Base-by-base conservation (phyloP, 352 stramenopile genomes). In the Phytophthora rubi region DNA sequence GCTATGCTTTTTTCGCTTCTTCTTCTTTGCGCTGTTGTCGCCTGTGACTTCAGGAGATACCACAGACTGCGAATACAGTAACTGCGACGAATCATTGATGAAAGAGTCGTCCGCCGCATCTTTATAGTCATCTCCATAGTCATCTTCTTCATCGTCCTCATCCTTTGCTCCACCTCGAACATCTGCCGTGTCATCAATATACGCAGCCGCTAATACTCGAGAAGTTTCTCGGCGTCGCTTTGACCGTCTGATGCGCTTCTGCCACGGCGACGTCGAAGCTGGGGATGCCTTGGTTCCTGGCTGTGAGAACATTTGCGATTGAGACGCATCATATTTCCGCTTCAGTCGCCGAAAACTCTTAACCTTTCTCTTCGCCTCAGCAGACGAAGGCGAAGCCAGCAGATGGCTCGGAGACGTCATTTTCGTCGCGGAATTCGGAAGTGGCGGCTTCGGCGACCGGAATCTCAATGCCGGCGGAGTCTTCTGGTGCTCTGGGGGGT, bases 71-170 rank as follows among this genome's bases (percentile, higher is more conserved):
- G 87, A 93, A 66, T 91, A 94, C n/a, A 92, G 48, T 37, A 94
- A 60, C 63, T 95, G 88, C 3, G 88, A 93, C 1, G 85, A 92
- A 75, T 95, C 80, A 55, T 95, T 88, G 55, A 95, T 95, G 44
- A 95, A 95, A 32, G 85, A 91, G 28, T 86, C 70, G 51, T 93
- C 85, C 2, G 76, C 65, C 16, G 74, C 80, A 51, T 89, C 70
- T 54, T 73, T 65, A 21, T 81, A 75, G 63, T 84, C 71, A 32
- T 93, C 82, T 13, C 82, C 78, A 26, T 92, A 85, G 16, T 92
- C 81, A 12, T 93, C 83, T 12, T 89, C 83, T 18, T 90, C 82
- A 12, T 86, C 81, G 44, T 90, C 83, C 16, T 90, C 77, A 32
- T 82, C 71, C 3, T 78, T 75, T 39, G 76, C 75, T n/a, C 67